Evolutionary conservation across 352 stramenopile species (phyloP).

Genomic region (Pythium monospermum): DNA sequence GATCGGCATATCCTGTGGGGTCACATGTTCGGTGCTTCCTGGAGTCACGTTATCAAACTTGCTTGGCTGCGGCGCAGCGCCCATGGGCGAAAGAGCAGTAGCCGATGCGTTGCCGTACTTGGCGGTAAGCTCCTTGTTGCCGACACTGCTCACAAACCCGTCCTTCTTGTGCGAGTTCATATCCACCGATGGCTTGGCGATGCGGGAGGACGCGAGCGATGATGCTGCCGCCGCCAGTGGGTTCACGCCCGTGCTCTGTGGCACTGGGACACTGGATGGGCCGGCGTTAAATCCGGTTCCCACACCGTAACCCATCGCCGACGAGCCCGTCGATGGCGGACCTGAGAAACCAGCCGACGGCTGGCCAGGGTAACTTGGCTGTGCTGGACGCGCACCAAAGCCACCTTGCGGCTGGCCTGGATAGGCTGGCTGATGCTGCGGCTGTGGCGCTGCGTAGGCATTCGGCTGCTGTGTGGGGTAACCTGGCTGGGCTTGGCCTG

Average conservation of each 20-base stretch:
- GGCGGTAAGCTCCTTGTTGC: conserved; percentile 81
- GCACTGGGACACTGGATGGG: conserved; percentile 21
- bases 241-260: conserved; percentile 70
- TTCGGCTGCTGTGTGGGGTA: conserved; percentile 29
- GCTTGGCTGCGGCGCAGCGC: conserved; percentile 19
- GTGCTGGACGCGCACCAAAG: conserved; percentile 11
- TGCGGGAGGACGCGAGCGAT: conserved; percentile 65
- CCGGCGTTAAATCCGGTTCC: conserved; percentile 24
- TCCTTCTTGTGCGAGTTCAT: conserved; percentile 80
- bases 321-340: conserved; percentile 39
- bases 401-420: conserved; percentile 26
- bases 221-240: conserved; percentile 42
- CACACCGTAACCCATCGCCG: conserved; percentile 24
- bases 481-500: conserved; percentile 25
- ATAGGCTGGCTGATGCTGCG: conserved; percentile 30
- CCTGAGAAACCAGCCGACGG: conserved; percentile 35
- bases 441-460: conserved; percentile 32
- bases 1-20: conserved; percentile 69
- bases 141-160: conserved; percentile 78
- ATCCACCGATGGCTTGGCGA: conserved; percentile 76
- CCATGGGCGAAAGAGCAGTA: conserved; percentile 53
- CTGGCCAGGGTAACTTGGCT: conserved; percentile 37
- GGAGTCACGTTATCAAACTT: conserved; percentile 47
- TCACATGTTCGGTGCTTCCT: conserved; percentile 71
- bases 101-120: conserved; percentile 83